phyloP scores from a whole-genome alignment of 176 grass and related monocot genomes.

The Poa pratensis region DNA sequence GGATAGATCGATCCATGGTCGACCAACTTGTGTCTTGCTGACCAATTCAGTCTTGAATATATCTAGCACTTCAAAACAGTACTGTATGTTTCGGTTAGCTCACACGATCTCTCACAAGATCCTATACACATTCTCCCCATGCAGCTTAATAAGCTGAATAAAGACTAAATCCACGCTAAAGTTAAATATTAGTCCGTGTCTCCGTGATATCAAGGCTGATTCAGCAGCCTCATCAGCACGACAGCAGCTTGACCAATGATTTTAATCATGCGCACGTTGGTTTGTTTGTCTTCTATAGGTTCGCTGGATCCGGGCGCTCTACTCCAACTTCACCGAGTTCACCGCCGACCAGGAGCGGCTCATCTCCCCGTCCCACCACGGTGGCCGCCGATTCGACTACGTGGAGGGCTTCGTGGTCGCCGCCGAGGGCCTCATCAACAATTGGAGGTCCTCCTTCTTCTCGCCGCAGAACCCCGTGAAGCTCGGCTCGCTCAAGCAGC shows the following conservation, averaged over 20 bases:
- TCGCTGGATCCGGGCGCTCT: conserved; percentile 89
- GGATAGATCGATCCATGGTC: neutral
- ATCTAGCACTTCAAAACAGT: neutral
- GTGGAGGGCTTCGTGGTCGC: conserved; percentile 92
- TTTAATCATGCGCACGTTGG: neutral
- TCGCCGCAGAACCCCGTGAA: conserved; percentile 92
- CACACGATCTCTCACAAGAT: conserved; percentile 43
- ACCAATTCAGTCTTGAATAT: conserved; percentile 8
- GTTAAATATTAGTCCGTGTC: neutral
- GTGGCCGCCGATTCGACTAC: conserved; percentile 71
- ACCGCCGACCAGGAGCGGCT: conserved; percentile 81
- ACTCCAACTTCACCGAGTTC: conserved; percentile 86
- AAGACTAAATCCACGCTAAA: conserved; percentile 18
- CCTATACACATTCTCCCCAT: neutral
- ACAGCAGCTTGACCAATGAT: neutral
- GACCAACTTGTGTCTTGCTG: conserved; percentile 34
- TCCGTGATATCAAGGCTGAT: conserved; percentile 37
- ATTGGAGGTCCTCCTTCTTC: conserved; percentile 99
- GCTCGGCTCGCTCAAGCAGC: conserved; percentile 69
- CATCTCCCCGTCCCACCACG: conserved; percentile 55
- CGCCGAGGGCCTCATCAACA: conserved; percentile 96
- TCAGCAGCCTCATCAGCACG: neutral
- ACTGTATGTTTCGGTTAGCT: too few relatives aligned
- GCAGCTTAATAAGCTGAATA: neutral
- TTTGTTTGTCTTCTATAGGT: conserved; percentile 44